Evolutionary conservation across 1,284 basidiomycete species (phyloP).

Genomic region (Sphagnurus paluster): DNA sequence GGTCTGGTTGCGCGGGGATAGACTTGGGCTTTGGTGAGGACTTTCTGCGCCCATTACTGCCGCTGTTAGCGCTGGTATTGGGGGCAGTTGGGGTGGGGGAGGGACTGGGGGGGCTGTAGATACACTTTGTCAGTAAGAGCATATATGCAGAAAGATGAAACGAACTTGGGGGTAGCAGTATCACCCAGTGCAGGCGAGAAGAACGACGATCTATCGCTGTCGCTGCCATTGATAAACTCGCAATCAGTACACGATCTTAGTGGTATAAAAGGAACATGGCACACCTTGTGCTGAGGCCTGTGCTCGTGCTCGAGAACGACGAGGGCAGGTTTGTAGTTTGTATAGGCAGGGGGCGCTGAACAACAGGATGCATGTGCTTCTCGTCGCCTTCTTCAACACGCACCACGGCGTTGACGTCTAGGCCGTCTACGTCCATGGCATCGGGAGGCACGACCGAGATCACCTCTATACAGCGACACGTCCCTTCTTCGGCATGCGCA

Average conservation of each 20-base stretch:
- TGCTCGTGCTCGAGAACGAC: slow-evolving; percentile 9
- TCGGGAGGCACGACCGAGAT: slow-evolving; percentile 15
- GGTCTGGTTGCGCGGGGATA: slow-evolving; percentile 5
- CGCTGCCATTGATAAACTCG: too few species aligned
- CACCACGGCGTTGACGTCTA: slow-evolving; percentile 15
- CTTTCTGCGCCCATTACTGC: background rate
- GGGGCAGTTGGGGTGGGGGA: background rate
- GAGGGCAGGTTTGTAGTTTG: slow-evolving; percentile 15
- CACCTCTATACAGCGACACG: slow-evolving; percentile 18
- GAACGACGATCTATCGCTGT: too few species aligned
- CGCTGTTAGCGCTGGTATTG: background rate
- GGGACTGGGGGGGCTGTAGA: background rate
- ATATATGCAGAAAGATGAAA: too few species aligned
- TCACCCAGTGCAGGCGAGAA: too few species aligned
- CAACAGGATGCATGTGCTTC: slow-evolving; percentile 56
- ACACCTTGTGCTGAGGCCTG: background rate
- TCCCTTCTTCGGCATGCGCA: background rate
- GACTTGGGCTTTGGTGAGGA: background rate
- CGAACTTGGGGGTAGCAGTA: too few species aligned
- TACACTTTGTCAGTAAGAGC: too few species aligned
- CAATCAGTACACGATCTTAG: too few species aligned
- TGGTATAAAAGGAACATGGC: too few species aligned
- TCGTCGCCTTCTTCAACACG: slow-evolving; percentile 12
- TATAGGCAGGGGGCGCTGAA: slow-evolving; percentile 33
- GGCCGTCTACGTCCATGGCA: slow-evolving; percentile 17